These are phyloP conservation scores for Moesziomyces sp. DNA, from an alignment of 1,284 basidiomycete species.

Conservation along the genomic window DNA sequence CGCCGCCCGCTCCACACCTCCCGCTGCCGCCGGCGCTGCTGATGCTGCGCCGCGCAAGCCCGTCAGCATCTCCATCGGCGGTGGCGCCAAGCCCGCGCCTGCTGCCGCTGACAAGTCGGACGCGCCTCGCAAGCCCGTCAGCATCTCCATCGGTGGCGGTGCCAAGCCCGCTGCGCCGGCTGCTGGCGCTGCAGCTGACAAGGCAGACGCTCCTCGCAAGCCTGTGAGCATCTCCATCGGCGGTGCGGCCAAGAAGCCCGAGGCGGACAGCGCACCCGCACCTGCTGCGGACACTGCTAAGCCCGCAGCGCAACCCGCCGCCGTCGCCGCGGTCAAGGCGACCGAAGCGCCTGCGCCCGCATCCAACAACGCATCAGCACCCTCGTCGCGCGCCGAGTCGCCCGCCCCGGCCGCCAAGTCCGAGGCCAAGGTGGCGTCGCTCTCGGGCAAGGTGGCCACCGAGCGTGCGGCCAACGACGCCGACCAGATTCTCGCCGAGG, in stretches of 20 bases:
- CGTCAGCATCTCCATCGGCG: constrained; percentile 65
- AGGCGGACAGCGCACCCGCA: constrained; percentile 16
- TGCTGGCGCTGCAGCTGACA: constrained; percentile 31
- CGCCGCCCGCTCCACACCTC: constrained; percentile 12
- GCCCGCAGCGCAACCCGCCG: constrained; percentile 35
- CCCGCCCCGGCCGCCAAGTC: constrained; percentile 42
- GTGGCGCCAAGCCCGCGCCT: constrained; percentile 44
- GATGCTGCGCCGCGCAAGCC: constrained; percentile 55
- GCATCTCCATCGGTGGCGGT: constrained; percentile 63
- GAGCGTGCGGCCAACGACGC: constrained; percentile 62
- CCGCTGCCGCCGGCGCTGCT: constrained; percentile 15
- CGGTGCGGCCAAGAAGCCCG: constrained; percentile 47
- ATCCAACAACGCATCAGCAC: constrained; percentile 27
- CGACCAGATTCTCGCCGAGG: constrained; percentile 65
- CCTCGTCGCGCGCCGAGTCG: constrained; percentile 51
- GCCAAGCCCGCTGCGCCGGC: constrained; percentile 42
- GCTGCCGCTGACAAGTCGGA: constrained; percentile 18
- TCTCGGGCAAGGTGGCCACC: constrained; percentile 34
- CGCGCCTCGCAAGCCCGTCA: constrained; percentile 49
- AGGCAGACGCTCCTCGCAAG: constrained; percentile 31
- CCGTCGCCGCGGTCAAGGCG: constrained; percentile 51
- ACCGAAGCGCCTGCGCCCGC: constrained; percentile 22
- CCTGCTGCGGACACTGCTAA: constrained; percentile 23
- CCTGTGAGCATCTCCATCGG: constrained; percentile 62
- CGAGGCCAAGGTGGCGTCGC: constrained; percentile 39